Percentiles rank a stretch among this genome's conserved stretches.
Conservation (phyloP, 441 rosid species). For the Populus hybrid region DNA sequence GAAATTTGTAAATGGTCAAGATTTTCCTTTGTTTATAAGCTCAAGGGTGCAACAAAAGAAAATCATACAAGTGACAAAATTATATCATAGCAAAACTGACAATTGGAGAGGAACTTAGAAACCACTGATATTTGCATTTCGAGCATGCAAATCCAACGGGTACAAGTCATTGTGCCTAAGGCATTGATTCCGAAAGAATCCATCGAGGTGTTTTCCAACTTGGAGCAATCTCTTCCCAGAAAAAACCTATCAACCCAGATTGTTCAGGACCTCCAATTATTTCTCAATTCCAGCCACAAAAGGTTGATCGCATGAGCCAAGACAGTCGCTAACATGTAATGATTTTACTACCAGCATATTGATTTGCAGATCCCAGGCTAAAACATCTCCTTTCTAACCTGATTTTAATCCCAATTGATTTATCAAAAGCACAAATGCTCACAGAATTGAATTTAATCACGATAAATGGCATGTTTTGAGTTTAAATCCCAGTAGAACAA, state of each 20-base stretch:
- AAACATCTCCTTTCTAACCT: not conserved
- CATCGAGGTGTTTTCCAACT: not conserved
- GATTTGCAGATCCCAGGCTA: not conserved
- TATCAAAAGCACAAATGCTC: not conserved
- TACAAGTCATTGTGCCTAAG: not conserved
- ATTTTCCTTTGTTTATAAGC: too few species aligned
- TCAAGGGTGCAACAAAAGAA: too few species aligned
- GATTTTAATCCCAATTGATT: not conserved
- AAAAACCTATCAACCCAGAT: not conserved
- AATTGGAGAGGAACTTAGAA: not conserved
- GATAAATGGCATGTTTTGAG: not conserved
- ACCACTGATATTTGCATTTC: not conserved
- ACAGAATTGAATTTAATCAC: not conserved
- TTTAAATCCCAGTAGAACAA: not conserved
- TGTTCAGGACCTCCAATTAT: not conserved
- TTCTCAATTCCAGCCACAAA: not conserved
- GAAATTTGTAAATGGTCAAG: too few species aligned
- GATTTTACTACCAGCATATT: not conserved
- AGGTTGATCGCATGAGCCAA: not conserved
- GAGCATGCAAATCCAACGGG: not conserved
- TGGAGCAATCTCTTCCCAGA: not conserved
- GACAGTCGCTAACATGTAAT: not conserved
- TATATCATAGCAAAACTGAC: not conserved
- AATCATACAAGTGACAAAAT: too few species aligned
- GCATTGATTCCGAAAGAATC: not conserved